Conservation (phyloP, 345 rosid species). For the Alliaria petiolata region DNA sequence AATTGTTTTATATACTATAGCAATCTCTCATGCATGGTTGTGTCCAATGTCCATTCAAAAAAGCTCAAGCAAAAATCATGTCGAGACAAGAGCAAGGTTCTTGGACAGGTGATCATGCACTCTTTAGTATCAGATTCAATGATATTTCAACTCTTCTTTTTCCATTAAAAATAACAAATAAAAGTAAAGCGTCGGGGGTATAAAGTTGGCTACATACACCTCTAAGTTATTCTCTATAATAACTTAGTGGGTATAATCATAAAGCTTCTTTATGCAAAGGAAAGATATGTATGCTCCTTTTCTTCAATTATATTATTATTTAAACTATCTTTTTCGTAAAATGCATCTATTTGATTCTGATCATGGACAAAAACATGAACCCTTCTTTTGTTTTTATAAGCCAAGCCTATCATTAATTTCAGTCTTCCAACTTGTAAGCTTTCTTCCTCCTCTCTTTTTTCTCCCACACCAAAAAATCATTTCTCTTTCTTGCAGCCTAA, state of each 20-base stretch:
- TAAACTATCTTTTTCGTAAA: conserved; percentile 16
- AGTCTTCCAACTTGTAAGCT: conserved; percentile 34
- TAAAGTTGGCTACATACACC: conserved; percentile 28
- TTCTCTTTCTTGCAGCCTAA: conserved; percentile 24
- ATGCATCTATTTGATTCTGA: conserved; percentile 34
- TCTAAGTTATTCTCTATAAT: conserved; percentile 36
- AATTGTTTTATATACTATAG: background rate
- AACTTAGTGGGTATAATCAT: conserved; percentile 54
- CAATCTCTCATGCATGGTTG: conserved; percentile 3
- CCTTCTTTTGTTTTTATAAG: conserved; percentile 21
- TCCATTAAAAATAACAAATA: background rate
- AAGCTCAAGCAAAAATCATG: conserved; percentile 18
- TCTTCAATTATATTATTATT: conserved; percentile 21
- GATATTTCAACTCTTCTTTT: conserved; percentile 30
- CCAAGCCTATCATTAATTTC: conserved; percentile 33
- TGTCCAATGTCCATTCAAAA: conserved; percentile 27
- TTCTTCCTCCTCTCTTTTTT: conserved; percentile 40
- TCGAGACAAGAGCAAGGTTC: conserved; percentile 36
- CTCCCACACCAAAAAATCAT: conserved; percentile 23
- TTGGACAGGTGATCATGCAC: conserved; percentile 26
- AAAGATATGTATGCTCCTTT: conserved; percentile 43
- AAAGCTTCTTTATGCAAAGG: conserved; percentile 64
- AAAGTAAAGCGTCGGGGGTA: conserved; percentile 16
- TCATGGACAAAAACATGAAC: conserved; percentile 14
- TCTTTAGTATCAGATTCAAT: conserved; percentile 37